Evolutionary conservation across 2,329 filamentous ascomycete species (phyloP), one percentile per base, ranked within the genome.

Genomic region (Arthrobotrys iridis): DNA sequence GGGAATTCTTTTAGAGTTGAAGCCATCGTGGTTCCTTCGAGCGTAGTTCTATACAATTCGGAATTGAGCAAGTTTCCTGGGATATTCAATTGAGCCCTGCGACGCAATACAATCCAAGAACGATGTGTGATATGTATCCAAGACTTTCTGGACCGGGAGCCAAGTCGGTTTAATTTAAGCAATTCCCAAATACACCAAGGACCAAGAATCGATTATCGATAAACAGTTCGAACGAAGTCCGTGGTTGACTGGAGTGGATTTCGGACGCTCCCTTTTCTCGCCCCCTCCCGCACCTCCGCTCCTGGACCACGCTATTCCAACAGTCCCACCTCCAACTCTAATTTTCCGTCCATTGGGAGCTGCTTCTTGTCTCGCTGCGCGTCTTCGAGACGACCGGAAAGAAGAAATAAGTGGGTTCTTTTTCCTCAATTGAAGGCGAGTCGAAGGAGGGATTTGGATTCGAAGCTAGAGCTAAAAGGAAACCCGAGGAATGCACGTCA

Each of bases 1-100:
- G 91, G 91, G 79, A 93, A 93, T 5, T 85, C 81, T 77, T 83
- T 84, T 73, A 86, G 85, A 30, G 41, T 52, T 20, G 62, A 55
- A 46, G 55, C 40, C 45, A 73, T 60, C 6, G 55, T 55, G 15
- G 50, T 41, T 3, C 35, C 28, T 35, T 43, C 48, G 28, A 46
- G 3, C 20, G 37, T 7, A 62, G n/a, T 30, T 33, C 37, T 41
- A 37, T 52, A 55, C 8, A 22, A 37, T 22, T 18, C 22, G n/a
- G 22, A 4, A 7, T 13, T 15, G 26, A 20, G 15, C 13, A n/a
- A 18, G 48, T 57, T 15, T 35, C 18, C 24, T n/a, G 6, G 43
- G 10, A 26, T 1, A 13, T 22, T 35, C 50, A 55, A 37, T 24
- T 37, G 28, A 24, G 50, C 28, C 10, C 13, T 55, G 50, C 28